phyloP scores from a whole-genome alignment of 1,139 yeast genomes.

The Dujonia santamariae region DNA sequence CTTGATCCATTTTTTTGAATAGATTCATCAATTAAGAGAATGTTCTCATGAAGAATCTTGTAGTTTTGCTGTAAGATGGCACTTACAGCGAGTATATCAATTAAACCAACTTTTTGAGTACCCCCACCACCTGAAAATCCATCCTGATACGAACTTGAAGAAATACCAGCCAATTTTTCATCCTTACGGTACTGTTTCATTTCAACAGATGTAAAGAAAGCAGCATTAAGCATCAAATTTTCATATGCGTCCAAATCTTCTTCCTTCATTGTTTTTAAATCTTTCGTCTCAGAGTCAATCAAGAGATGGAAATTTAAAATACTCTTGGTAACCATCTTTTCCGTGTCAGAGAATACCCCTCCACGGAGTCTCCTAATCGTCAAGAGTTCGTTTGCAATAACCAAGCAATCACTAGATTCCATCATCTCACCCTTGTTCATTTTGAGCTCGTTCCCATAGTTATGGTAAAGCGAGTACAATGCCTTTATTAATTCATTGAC shows the following conservation, averaged over 20 bases:
- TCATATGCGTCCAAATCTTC: no score
- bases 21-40: no score
- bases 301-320: conserved; percentile 1
- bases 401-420: not conserved
- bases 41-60: not conserved
- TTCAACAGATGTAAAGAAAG: no score
- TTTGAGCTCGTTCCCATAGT: not conserved
- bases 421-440: not conserved
- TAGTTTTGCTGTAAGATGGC: not conserved
- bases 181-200: no score
- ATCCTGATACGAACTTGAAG: no score
- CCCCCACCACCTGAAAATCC: no score
- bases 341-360: conserved; percentile 1
- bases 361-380: not conserved
- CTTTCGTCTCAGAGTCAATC: no score
- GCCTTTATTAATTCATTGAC: conserved; percentile 4
- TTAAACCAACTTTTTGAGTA: no score
- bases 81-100: not conserved
- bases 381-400: not conserved
- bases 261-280: no score
- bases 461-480: conserved; percentile 3
- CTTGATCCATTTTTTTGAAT: no score
- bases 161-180: no score
- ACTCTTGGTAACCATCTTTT: conserved; percentile 1
- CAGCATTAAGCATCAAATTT: no score